phyloP scores from a whole-genome alignment of 2,329 filamentous ascomycete species.

The Talaromyces amestolkiae region DNA sequence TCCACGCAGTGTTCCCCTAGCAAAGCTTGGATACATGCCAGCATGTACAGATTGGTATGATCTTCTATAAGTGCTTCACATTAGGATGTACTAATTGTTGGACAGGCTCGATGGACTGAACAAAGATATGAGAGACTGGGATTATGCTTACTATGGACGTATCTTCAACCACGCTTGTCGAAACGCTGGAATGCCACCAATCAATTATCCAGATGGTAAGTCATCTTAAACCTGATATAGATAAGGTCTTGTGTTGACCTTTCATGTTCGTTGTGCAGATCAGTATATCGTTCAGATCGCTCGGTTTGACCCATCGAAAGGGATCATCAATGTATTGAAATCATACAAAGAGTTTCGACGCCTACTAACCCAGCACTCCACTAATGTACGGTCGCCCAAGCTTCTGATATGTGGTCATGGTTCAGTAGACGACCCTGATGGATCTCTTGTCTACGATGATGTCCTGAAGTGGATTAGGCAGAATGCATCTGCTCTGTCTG shows the following conservation, averaged over 20 bases:
- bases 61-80: neutral
- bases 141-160: slow-evolving; percentile 70
- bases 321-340: neutral
- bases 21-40: slow-evolving; percentile 59
- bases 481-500: neutral
- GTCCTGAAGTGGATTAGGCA: neutral
- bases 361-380: neutral
- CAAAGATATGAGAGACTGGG: slow-evolving; percentile 36
- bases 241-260: neutral
- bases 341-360: neutral
- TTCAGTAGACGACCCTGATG: neutral
- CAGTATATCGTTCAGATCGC: neutral
- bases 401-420: neutral
- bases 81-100: slow-evolving; percentile 46
- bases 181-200: slow-evolving; percentile 50
- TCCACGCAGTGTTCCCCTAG: slow-evolving; percentile 62
- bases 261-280: neutral
- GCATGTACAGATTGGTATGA: neutral
- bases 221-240: neutral
- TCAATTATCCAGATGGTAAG: neutral
- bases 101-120: slow-evolving; percentile 42
- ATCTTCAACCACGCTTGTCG: slow-evolving; percentile 64
- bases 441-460: neutral
- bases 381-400: neutral
- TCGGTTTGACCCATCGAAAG: neutral